Evolutionary conservation across 345 rosid species (phyloP).

Genomic region (Gossypium ekmanianum): DNA sequence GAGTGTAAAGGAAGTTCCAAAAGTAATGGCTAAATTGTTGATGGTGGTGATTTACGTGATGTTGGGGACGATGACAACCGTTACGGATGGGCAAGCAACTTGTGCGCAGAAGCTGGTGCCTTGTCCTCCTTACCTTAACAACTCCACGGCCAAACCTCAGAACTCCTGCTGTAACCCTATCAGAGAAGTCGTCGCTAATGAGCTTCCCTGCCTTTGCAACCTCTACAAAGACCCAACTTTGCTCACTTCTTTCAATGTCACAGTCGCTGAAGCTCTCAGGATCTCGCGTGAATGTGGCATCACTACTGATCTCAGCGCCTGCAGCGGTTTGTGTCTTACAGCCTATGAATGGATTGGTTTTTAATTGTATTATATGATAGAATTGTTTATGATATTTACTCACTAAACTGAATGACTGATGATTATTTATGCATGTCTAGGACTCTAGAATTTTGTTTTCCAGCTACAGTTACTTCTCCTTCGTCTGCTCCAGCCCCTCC

Average conservation of each 20-base stretch:
- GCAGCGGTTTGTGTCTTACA: conserved; percentile 28
- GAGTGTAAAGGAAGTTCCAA: too few relatives aligned
- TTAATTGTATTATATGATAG: too few relatives aligned
- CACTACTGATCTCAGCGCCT: conserved; percentile 33
- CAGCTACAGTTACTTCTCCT: not conserved
- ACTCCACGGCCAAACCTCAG: conserved; percentile 37
- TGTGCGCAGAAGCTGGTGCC: conserved; percentile 47
- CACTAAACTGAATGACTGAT: too few relatives aligned
- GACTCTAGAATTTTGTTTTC: not conserved
- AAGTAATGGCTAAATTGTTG: conserved; percentile 15
- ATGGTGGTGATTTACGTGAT: conserved; percentile 23
- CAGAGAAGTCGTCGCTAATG: conserved; percentile 42
- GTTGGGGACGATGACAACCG: conserved; percentile 6
- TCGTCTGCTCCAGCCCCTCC: conserved; percentile 7
- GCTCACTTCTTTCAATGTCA: conserved; percentile 24
- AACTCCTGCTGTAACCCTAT: conserved; percentile 46
- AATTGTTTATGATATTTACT: too few relatives aligned
- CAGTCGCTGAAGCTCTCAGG: conserved; percentile 32
- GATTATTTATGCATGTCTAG: not conserved
- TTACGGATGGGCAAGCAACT: conserved; percentile 32
- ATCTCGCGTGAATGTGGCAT: conserved; percentile 39
- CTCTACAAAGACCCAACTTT: conserved; percentile 46
- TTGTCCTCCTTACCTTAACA: conserved; percentile 27
- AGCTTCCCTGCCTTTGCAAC: conserved; percentile 53
- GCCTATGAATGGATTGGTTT: too few relatives aligned